A percentile compares a stretch with the other conserved stretches of the same genome.
Evolutionary conservation across 2,329 filamentous ascomycete species (phyloP).

Genomic region (Zasmidium cellare): DNA sequence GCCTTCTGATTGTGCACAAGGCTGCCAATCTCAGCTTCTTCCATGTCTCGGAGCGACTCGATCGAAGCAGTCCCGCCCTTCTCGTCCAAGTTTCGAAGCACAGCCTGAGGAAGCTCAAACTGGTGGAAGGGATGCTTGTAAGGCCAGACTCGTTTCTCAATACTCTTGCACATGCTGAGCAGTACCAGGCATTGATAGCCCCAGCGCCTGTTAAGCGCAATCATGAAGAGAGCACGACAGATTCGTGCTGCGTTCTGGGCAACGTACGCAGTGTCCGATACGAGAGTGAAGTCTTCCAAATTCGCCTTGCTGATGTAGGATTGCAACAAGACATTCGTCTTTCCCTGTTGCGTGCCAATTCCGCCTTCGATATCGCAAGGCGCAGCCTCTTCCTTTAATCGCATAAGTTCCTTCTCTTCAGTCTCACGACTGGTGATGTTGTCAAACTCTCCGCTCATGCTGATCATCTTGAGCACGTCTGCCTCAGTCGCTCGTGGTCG

Average conservation of each 20-base stretch:
- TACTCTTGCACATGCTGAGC: conserved; percentile 90
- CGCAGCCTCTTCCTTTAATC: conserved; percentile 68
- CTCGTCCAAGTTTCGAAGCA: conserved; percentile 82
- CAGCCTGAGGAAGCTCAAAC: conserved; percentile 82
- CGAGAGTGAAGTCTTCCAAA: conserved; percentile 88
- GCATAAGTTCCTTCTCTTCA: conserved; percentile 82
- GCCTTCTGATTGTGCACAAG: conserved; percentile 89
- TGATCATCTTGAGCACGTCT: conserved; percentile 93
- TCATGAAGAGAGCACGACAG: conserved; percentile 93
- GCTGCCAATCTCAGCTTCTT: conserved; percentile 81
- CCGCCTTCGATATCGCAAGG: conserved; percentile 76
- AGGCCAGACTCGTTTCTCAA: conserved; percentile 93
- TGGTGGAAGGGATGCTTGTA: conserved; percentile 94
- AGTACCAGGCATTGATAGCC: conserved; percentile 92
- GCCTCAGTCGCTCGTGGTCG: conserved; percentile 79
- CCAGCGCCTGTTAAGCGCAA: conserved; percentile 92
- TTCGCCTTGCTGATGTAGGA: conserved; percentile 87
- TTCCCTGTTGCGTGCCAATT: conserved; percentile 70
- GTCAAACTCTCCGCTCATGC: conserved; percentile 96
- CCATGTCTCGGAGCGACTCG: conserved; percentile 89
- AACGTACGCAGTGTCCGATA: conserved; percentile 91
- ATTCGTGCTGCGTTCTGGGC: conserved; percentile 95
- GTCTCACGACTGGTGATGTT: conserved; percentile 91
- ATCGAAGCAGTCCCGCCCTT: conserved; percentile 73
- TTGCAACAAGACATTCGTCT: conserved; percentile 94